Percentiles rank a stretch among this genome's conserved stretches.
These are phyloP conservation scores for Erysimum cheiri DNA, from an alignment of 441 rosid species.

Conservation along the genomic window DNA sequence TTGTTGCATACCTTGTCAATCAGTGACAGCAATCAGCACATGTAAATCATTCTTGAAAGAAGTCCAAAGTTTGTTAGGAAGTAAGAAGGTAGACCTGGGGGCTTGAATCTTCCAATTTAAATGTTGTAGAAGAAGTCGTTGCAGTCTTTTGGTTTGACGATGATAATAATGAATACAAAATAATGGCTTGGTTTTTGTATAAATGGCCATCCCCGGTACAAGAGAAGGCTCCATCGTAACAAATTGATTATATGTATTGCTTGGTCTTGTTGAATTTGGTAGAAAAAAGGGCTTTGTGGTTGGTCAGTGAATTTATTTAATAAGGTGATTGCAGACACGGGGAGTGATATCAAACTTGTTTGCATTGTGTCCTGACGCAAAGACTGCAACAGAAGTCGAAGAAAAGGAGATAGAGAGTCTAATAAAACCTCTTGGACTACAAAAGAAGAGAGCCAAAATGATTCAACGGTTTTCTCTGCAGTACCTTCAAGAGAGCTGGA, in stretches of 20 bases:
- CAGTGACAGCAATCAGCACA: background rate
- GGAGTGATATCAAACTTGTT: constrained; percentile 55
- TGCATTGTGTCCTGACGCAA: constrained; percentile 65
- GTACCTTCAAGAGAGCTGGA: constrained; percentile 73
- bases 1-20: constrained; percentile 3
- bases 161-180: no score
- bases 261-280: constrained; percentile 5
- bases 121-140: constrained; percentile 15
- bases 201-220: no score
- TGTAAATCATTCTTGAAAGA: background rate
- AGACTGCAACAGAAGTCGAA: constrained; percentile 51
- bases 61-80: background rate
- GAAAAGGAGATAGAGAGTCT: constrained; percentile 49
- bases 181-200: no score
- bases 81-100: constrained; percentile 1
- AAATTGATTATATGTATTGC: background rate
- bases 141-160: background rate
- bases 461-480: constrained; percentile 60
- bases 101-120: constrained; percentile 2
- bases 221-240: no score
- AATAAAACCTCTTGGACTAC: constrained; percentile 63
- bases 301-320: background rate
- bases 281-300: background rate
- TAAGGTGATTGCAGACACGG: constrained; percentile 49
- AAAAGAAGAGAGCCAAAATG: constrained; percentile 61